Percentiles rank a stretch among this genome's conserved stretches.
phyloP scores from a whole-genome alignment of 176 grass and related monocot species.

The Carex myosuroides region DNA sequence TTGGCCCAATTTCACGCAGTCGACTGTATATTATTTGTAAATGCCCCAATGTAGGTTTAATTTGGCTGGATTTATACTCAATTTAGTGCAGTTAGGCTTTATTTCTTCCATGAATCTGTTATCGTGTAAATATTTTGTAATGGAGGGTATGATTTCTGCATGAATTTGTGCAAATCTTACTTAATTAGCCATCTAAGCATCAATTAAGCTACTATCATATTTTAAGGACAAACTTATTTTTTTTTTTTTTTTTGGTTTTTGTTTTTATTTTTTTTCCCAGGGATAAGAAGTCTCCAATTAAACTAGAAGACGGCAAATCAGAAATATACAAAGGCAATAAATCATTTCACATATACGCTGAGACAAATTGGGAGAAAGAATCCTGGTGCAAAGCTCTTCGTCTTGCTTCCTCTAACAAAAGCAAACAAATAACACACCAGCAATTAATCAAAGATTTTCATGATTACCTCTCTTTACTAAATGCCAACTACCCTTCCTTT shows the following conservation, averaged over 20 bases:
- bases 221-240: neutral
- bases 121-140: neutral
- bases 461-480: conserved; percentile 70
- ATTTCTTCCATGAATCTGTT: neutral
- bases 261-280: conserved; percentile 39
- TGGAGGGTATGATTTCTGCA: neutral
- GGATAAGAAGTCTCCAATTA: conserved; percentile 94
- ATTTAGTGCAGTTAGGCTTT: neutral
- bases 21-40: neutral
- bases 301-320: conserved; percentile 58
- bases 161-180: conserved; percentile 1
- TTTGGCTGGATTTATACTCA: neutral
- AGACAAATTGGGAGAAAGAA: conserved; percentile 98
- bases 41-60: neutral
- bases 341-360: conserved; percentile 63
- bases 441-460: conserved; percentile 65
- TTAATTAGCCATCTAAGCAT: conserved; percentile 5
- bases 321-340: conserved; percentile 80
- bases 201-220: conserved; percentile 14
- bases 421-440: conserved; percentile 47
- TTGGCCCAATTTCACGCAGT: neutral
- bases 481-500: conserved; percentile 85
- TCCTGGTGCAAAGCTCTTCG: conserved; percentile 95
- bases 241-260: conserved; percentile 6
- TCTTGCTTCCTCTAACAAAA: conserved; percentile 59